phyloP scores from a whole-genome alignment of 768 basidiomycete species.

The Pulveroboletus sp. region DNA sequence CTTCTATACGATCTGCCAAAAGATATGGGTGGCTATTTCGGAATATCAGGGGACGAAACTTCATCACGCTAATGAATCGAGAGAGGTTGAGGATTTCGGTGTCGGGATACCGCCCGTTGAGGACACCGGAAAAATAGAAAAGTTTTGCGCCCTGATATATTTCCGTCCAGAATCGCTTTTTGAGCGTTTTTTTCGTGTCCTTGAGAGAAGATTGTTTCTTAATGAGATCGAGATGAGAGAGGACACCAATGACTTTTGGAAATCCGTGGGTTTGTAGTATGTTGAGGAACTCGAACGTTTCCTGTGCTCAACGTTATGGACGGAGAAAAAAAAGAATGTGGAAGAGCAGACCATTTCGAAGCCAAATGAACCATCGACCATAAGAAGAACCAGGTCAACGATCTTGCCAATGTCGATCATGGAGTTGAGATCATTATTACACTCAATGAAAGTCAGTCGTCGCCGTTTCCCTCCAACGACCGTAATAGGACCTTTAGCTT shows the following conservation, averaged over 20 bases:
- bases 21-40: slow-evolving; percentile 94
- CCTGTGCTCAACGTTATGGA: slow-evolving; percentile 44
- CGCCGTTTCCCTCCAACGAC: slow-evolving; percentile 91
- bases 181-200: slow-evolving; percentile 88
- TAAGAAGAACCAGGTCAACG: slow-evolving; percentile 91
- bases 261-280: slow-evolving; percentile 96
- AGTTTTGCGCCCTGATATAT: slow-evolving; percentile 98
- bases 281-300: slow-evolving; percentile 98
- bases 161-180: slow-evolving; percentile 99
- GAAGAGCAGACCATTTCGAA: slow-evolving; percentile 87
- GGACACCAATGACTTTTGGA: slow-evolving; percentile 95
- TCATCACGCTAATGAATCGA: slow-evolving; percentile 96
- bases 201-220: slow-evolving; percentile 85
- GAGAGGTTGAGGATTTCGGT: slow-evolving; percentile 93
- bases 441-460: slow-evolving; percentile 93
- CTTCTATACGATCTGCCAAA: slow-evolving; percentile 90
- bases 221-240: slow-evolving; percentile 95
- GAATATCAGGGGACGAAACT: slow-evolving; percentile 96
- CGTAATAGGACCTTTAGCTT: slow-evolving; percentile 90
- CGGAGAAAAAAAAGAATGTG: neutral
- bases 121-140: slow-evolving; percentile 93
- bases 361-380: slow-evolving; percentile 97
- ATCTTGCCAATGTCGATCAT: slow-evolving; percentile 99
- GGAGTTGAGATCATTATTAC: slow-evolving; percentile 94
- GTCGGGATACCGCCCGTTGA: slow-evolving; percentile 97